Evolutionary conservation across 2,329 filamentous ascomycete genomes (phyloP).

Genomic region (Byssochlamys sp.): DNA sequence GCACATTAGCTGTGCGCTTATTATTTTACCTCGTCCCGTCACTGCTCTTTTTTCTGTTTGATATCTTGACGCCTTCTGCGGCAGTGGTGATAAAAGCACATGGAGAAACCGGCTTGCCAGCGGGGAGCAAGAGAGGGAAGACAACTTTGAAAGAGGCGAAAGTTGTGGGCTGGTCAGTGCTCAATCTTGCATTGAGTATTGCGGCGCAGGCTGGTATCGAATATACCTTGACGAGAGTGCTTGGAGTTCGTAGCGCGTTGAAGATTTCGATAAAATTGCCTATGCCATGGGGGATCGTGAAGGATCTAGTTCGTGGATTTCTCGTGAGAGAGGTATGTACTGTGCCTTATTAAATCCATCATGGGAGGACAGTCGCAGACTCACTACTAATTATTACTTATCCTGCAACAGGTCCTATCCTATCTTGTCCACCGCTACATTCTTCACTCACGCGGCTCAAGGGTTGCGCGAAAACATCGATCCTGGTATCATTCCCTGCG

Average conservation of each 20-base stretch:
- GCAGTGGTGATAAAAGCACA: slow-evolving; percentile 60
- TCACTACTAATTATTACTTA: not conserved
- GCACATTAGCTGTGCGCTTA: slow-evolving; percentile 56
- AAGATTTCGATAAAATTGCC: slow-evolving; percentile 52
- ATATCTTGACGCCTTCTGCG: slow-evolving; percentile 59
- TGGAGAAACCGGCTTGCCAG: slow-evolving; percentile 44
- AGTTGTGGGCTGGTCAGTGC: slow-evolving; percentile 44
- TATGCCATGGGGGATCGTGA: slow-evolving; percentile 52
- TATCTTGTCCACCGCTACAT: slow-evolving; percentile 66
- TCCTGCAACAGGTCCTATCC: slow-evolving; percentile 15
- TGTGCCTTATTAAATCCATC: no score
- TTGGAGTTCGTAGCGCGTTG: slow-evolving; percentile 47
- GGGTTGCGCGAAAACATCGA: slow-evolving; percentile 45
- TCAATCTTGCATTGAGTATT: slow-evolving; percentile 48
- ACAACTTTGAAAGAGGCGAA: slow-evolving; percentile 37
- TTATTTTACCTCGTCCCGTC: slow-evolving; percentile 67
- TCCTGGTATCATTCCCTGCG: slow-evolving; percentile 48
- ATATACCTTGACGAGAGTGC: slow-evolving; percentile 42
- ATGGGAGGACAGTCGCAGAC: not conserved
- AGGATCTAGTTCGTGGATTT: slow-evolving; percentile 45
- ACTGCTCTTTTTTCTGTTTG: slow-evolving; percentile 61
- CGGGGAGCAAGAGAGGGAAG: slow-evolving; percentile 26
- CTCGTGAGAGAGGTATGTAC: slow-evolving; percentile 48
- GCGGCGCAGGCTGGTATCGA: slow-evolving; percentile 49
- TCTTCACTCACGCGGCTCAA: slow-evolving; percentile 52